These are phyloP conservation scores for Nicotiana undulata DNA, from an alignment of 257 asterid genomes.

Conservation along the genomic window DNA sequence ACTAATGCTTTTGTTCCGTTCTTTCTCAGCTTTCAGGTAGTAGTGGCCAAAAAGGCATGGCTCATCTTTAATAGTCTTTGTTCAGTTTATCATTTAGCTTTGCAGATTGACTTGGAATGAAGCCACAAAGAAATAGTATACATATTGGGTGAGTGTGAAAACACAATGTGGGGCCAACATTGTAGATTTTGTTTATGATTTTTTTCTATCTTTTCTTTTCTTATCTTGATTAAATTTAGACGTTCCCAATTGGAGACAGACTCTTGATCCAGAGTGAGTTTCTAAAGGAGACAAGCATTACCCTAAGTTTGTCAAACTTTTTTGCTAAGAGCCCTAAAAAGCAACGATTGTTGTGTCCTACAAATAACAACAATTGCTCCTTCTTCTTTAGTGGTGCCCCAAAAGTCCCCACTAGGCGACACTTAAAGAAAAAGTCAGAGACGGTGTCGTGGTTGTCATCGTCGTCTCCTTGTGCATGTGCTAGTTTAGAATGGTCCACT, in stretches of 20 bases:
- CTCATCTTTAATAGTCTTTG: slow-evolving; percentile 11
- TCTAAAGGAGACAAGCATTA: slow-evolving; percentile 19
- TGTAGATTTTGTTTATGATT: neutral
- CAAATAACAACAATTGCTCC: slow-evolving; percentile 5
- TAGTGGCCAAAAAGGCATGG: slow-evolving; percentile 7
- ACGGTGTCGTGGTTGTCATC: slow-evolving; percentile 11
- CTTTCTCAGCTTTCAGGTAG: slow-evolving; percentile 1
- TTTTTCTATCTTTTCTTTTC: neutral
- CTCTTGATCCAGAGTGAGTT: neutral
- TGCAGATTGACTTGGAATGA: slow-evolving; percentile 9
- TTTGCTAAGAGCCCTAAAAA: slow-evolving; percentile 21
- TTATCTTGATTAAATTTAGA: slow-evolving; percentile 7
- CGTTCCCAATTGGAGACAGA: slow-evolving; percentile 16
- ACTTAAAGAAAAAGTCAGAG: slow-evolving; percentile 9
- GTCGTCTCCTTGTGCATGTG: slow-evolving; percentile 6
- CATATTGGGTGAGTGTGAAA: slow-evolving; percentile 17
- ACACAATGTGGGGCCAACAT: slow-evolving; percentile 26
- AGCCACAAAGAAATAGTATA: neutral
- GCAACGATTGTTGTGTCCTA: slow-evolving; percentile 15
- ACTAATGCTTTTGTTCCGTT: neutral
- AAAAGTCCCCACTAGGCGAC: slow-evolving; percentile 8
- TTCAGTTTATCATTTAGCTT: slow-evolving; percentile 1
- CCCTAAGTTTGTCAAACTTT: slow-evolving; percentile 21
- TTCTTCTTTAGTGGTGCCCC: slow-evolving; percentile 15
- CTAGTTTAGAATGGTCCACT: slow-evolving; percentile 28